A percentile compares a stretch with the other conserved stretches of the same genome.
Conservation (phyloP, 176 grass and related monocot species). For the Hordeum marinum region DNA sequence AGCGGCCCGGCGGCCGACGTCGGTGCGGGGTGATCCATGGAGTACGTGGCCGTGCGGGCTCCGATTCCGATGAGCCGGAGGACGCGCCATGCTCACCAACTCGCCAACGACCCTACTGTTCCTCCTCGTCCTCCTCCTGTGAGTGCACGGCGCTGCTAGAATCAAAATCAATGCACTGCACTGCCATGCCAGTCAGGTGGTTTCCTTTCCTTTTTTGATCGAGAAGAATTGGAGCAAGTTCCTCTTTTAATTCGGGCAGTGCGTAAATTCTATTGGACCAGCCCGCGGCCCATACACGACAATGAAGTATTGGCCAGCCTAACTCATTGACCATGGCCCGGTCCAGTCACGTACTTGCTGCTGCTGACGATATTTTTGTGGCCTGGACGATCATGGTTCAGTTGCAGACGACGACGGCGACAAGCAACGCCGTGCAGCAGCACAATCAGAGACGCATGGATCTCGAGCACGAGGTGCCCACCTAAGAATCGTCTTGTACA, state of each 20-base stretch:
- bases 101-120: neutral
- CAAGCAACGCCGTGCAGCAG: neutral
- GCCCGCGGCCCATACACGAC: neutral
- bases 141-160: neutral
- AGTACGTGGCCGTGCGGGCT: neutral
- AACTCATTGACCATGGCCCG: neutral
- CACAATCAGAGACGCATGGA: conserved; percentile 7
- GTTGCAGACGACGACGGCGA: conserved; percentile 19
- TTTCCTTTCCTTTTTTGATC: neutral
- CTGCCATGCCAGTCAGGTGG: neutral
- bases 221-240: neutral
- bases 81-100: neutral
- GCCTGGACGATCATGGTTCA: neutral
- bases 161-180: neutral
- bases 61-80: neutral
- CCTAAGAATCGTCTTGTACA: neutral
- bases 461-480: conserved; percentile 53
- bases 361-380: too few relatives aligned
- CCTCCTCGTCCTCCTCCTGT: neutral
- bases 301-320: neutral
- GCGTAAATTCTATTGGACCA: neutral
- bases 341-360: neutral
- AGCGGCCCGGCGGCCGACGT: neutral
- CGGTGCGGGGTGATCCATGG: neutral
- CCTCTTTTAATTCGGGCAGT: neutral